Percentiles rank a stretch among this genome's conserved stretches.
Conservation (phyloP, 768 basidiomycete genomes). For the Lactifluus rugatus region DNA sequence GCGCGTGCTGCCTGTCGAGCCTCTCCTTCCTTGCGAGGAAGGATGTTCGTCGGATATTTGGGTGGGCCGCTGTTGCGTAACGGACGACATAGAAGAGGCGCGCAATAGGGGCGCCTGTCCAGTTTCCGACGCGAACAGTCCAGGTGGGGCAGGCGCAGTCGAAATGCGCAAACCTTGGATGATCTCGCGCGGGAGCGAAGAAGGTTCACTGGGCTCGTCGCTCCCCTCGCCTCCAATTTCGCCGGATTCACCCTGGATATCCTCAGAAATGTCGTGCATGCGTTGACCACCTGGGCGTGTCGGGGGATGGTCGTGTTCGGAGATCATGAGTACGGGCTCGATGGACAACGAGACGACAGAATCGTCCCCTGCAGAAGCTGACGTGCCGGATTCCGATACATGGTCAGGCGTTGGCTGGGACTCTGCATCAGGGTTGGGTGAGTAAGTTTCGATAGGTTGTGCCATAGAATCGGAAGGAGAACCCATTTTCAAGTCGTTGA, state of each 20-base stretch:
- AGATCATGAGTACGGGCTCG: conserved; percentile 41
- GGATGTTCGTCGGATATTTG: not conserved
- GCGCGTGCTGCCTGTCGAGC: conserved; percentile 7
- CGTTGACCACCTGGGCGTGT: conserved; percentile 33
- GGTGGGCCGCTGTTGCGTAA: not conserved
- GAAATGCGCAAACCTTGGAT: conserved; percentile 52
- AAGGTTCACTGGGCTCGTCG: not conserved
- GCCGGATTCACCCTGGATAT: conserved; percentile 8
- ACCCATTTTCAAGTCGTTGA: conserved; percentile 2
- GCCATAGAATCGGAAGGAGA: conserved; percentile 1
- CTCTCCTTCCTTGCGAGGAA: not conserved
- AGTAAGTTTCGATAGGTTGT: not conserved
- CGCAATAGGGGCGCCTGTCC: conserved; percentile 18
- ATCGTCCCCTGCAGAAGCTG: not conserved
- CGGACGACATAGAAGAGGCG: conserved; percentile 23
- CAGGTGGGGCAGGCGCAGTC: conserved; percentile 31
- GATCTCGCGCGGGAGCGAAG: conserved; percentile 4
- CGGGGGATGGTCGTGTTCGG: conserved; percentile 21
- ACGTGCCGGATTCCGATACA: not conserved
- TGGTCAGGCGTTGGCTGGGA: conserved; percentile 2
- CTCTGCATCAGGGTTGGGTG: not conserved
- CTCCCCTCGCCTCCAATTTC: conserved; percentile 1
- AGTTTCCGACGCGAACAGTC: conserved; percentile 13
- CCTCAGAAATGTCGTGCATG: conserved; percentile 23
- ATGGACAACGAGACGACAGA: conserved; percentile 28